Conservation (phyloP, 768 basidiomycete species). For the Chalciporus piperatus region DNA sequence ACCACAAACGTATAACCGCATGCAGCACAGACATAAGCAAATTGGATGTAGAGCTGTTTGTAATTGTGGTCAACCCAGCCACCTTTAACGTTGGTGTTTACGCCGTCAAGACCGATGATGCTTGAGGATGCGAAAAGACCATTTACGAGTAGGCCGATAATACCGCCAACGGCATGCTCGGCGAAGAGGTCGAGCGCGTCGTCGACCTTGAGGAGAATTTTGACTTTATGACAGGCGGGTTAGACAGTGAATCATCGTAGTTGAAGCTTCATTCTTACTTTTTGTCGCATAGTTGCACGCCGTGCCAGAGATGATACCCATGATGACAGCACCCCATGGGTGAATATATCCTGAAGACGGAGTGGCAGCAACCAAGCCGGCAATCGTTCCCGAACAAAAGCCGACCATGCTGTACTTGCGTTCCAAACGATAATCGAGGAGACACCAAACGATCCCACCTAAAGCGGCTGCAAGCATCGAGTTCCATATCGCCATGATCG, state of each 20-base stretch:
- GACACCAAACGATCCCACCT: constrained; percentile 80
- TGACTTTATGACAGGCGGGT: constrained; percentile 43
- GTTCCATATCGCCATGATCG: constrained; percentile 83
- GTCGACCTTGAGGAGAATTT: constrained; percentile 69
- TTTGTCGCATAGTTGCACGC: constrained; percentile 85
- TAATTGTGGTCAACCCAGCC: constrained; percentile 77
- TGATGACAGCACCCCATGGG: constrained; percentile 72
- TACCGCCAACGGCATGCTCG: constrained; percentile 84
- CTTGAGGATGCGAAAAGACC: constrained; percentile 69
- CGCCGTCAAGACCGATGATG: constrained; percentile 67
- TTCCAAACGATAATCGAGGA: constrained; percentile 76
- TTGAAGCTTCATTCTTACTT: constrained; percentile 39
- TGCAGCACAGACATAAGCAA: constrained; percentile 59
- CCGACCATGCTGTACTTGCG: constrained; percentile 87
- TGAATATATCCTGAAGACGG: constrained; percentile 82
- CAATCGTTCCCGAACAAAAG: constrained; percentile 85
- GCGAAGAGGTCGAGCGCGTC: constrained; percentile 93
- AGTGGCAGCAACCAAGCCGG: constrained; percentile 85
- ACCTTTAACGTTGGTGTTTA: constrained; percentile 50
- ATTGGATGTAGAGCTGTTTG: constrained; percentile 78
- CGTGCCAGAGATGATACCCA: constrained; percentile 70
- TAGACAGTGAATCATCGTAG: constrained; percentile 2
- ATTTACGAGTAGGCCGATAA: constrained; percentile 69
- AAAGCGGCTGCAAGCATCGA: constrained; percentile 84
- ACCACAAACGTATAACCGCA: constrained; percentile 59